phyloP scores from a whole-genome alignment of 805 yeast species.

The Pichia paraexigua region DNA sequence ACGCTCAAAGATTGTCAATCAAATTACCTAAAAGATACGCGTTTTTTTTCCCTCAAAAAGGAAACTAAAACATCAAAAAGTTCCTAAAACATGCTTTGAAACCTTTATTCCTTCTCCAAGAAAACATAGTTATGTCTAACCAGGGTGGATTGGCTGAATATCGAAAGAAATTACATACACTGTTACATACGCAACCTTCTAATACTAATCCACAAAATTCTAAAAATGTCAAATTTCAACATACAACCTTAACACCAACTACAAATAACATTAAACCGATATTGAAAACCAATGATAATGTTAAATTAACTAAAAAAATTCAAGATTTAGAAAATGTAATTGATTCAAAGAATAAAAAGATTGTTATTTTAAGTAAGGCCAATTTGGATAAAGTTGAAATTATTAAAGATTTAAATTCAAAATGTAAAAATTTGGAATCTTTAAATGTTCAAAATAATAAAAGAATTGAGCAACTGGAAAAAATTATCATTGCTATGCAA shows the following conservation, averaged over 20 bases:
- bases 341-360: slow-evolving; percentile 7
- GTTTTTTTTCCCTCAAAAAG: not conserved
- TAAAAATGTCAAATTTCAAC: not conserved
- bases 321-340: slow-evolving; percentile 5
- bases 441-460: not conserved
- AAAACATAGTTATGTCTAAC: not conserved
- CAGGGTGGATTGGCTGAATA: not conserved
- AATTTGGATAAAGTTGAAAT: not conserved
- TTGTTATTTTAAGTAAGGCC: not conserved
- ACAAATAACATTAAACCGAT: not conserved
- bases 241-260: not conserved
- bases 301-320: not conserved
- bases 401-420: not conserved
- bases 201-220: not conserved
- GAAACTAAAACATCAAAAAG: not conserved
- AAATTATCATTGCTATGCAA: not conserved
- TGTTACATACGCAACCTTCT: not conserved
- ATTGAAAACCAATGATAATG: not conserved
- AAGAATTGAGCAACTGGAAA: slow-evolving; percentile 1
- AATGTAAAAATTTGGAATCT: not conserved
- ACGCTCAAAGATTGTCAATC: too few relatives aligned
- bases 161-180: slow-evolving; percentile 1
- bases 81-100: not conserved
- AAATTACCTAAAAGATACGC: too few relatives aligned
- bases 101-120: not conserved